phyloP scores from a whole-genome alignment of 805 yeast genomes.

The Schizosaccharomyces lindneri region DNA sequence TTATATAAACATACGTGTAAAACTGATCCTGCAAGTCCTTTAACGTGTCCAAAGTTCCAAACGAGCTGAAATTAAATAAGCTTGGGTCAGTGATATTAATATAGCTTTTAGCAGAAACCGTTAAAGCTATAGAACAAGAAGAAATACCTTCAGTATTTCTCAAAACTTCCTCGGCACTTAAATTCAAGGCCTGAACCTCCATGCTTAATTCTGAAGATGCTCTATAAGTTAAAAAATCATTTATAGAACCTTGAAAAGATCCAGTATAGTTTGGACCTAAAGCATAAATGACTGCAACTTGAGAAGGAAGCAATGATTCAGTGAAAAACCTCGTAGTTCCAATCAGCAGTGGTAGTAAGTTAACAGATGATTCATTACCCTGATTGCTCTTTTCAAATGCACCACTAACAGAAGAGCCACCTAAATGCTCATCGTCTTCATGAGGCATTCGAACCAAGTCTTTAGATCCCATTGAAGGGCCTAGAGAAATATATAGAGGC shows the following conservation, averaged over 20 bases:
- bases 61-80: background rate
- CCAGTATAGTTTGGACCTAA: conserved; percentile 11
- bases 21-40: background rate
- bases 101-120: background rate
- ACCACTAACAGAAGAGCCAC: too few relatives aligned
- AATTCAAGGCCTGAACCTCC: background rate
- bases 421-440: too few relatives aligned
- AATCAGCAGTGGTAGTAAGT: background rate
- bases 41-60: background rate
- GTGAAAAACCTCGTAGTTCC: background rate
- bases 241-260: conserved; percentile 10
- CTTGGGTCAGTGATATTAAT: background rate
- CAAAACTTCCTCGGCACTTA: background rate
- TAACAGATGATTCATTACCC: too few relatives aligned
- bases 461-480: background rate
- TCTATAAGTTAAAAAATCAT: conserved; percentile 10
- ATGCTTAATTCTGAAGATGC: conserved; percentile 10
- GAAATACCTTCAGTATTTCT: background rate
- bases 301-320: background rate
- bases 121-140: background rate
- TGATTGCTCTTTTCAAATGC: too few relatives aligned
- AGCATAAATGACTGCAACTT: conserved; percentile 8
- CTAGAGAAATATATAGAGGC: background rate
- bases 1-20: background rate
- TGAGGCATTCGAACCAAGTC: background rate